Percentiles rank a stretch among this genome's conserved stretches.
Conservation (phyloP, 768 basidiomycete genomes). For the Sistotremastrum niveocremeum region DNA sequence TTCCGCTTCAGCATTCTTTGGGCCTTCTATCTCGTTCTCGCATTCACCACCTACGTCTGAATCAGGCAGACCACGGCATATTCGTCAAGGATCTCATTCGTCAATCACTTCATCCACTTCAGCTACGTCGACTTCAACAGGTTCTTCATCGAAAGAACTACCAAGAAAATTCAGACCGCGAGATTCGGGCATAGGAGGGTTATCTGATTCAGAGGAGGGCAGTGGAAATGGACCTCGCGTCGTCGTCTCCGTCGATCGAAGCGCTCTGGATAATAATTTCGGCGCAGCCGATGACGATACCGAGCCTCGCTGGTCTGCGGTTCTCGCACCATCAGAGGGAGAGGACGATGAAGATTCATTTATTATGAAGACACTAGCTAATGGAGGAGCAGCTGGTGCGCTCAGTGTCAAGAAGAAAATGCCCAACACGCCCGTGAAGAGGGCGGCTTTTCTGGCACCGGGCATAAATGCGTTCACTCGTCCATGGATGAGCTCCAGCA, state of each 20-base stretch:
- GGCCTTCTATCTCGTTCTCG: constrained; percentile 30
- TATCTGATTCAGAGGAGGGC: constrained; percentile 41
- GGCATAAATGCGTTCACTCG: constrained; percentile 1
- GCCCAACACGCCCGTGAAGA: constrained; percentile 78
- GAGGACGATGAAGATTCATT: constrained; percentile 48
- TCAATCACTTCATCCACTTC: no score
- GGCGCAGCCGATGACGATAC: constrained; percentile 11
- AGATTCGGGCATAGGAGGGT: constrained; percentile 51
- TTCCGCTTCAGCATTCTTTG: constrained; percentile 58
- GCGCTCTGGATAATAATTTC: constrained; percentile 20
- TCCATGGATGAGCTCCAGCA: constrained; percentile 14
- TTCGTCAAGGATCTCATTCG: no score
- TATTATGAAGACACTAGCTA: constrained; percentile 54
- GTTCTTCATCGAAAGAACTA: constrained; percentile 8
- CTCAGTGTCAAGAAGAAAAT: constrained; percentile 37
- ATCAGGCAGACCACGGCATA: no score
- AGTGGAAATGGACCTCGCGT: constrained; percentile 7
- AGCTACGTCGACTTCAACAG: no score
- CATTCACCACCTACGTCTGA: neutral
- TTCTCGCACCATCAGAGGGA: constrained; percentile 10
- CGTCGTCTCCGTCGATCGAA: constrained; percentile 20
- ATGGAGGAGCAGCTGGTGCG: constrained; percentile 35
- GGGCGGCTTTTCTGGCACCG: constrained; percentile 11
- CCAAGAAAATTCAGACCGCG: constrained; percentile 54
- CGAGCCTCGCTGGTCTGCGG: constrained; percentile 5